A percentile compares a stretch with the other conserved stretches of the same genome.
Conservation (phyloP, 495 filamentous ascomycete genomes). For the Thermochaetoides thermophila region DNA sequence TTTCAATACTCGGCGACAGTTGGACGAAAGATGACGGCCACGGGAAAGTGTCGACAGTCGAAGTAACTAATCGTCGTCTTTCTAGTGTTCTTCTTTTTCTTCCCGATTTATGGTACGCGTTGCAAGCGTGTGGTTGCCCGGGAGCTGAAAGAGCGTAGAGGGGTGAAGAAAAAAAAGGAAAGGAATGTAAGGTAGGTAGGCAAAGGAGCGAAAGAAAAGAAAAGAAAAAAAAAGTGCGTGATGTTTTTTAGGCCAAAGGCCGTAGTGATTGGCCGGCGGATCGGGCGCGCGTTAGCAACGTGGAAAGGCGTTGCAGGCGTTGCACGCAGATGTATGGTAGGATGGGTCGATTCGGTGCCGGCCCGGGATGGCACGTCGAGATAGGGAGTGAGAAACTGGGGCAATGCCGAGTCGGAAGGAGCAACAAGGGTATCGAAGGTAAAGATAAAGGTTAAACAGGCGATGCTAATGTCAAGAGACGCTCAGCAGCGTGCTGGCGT, state of each 20-base stretch:
- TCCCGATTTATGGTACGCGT: too few relatives aligned
- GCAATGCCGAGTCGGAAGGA: not conserved
- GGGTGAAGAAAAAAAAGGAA: too few relatives aligned
- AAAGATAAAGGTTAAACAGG: constrained; percentile 2
- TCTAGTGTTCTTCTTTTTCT: too few relatives aligned
- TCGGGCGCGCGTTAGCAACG: too few relatives aligned
- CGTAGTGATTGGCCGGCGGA: too few relatives aligned
- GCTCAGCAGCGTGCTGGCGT: too few relatives aligned
- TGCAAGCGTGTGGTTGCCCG: too few relatives aligned
- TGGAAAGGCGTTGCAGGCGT: constrained; percentile 2
- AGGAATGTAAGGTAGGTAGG: constrained; percentile 8
- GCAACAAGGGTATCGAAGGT: constrained; percentile 8
- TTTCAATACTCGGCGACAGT: too few relatives aligned
- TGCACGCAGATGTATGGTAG: constrained; percentile 1
- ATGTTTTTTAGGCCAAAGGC: constrained; percentile 5
- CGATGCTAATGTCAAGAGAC: not conserved
- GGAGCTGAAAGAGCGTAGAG: too few relatives aligned
- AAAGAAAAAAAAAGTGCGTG: constrained; percentile 11
- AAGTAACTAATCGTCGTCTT: too few relatives aligned
- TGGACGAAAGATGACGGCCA: too few relatives aligned
- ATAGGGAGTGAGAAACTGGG: not conserved
- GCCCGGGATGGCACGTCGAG: constrained; percentile 4
- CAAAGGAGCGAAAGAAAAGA: constrained; percentile 1
- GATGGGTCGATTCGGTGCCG: constrained; percentile 5
- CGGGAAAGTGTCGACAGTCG: too few relatives aligned